Percentiles rank a stretch among this genome's conserved stretches.
Conservation (phyloP, 164 flowering plant species). For the Umbellularia californica region DNA sequence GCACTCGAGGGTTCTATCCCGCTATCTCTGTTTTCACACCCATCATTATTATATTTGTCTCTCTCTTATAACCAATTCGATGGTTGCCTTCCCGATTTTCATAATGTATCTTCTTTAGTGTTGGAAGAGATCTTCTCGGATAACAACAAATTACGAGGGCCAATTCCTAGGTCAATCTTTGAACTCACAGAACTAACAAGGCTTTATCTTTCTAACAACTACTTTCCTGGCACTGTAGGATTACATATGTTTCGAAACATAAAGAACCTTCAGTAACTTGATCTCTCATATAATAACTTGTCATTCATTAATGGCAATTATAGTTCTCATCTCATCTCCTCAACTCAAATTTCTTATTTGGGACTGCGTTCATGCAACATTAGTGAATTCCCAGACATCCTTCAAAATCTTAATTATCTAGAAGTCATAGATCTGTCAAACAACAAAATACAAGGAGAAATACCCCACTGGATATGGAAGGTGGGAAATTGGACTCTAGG, state of each 20-base stretch:
- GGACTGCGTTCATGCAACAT: constrained; percentile 13
- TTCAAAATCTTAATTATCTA: not conserved
- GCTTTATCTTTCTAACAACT: not conserved
- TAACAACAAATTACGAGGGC: not conserved
- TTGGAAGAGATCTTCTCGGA: too few relatives aligned
- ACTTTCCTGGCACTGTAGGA: not conserved
- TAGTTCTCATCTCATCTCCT: not conserved
- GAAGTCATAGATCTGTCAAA: not conserved
- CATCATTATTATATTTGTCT: not conserved
- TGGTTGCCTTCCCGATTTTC: not conserved
- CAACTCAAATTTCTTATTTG: not conserved
- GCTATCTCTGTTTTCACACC: not conserved
- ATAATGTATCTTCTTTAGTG: not conserved
- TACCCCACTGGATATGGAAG: constrained; percentile 8
- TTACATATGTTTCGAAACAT: not conserved
- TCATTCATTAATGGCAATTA: not conserved
- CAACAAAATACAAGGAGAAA: not conserved
- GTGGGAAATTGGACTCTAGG: not conserved
- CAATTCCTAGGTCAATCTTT: not conserved
- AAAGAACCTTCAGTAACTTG: not conserved
- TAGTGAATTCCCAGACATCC: constrained; percentile 14
- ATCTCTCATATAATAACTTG: not conserved
- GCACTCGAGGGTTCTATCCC: not conserved
- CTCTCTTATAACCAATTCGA: not conserved
- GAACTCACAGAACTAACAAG: not conserved